Percentiles rank a stretch among this genome's conserved stretches.
These are phyloP conservation scores for Neurospora sp. DNA, from an alignment of 2,329 filamentous ascomycete genomes.

Conservation along the genomic window DNA sequence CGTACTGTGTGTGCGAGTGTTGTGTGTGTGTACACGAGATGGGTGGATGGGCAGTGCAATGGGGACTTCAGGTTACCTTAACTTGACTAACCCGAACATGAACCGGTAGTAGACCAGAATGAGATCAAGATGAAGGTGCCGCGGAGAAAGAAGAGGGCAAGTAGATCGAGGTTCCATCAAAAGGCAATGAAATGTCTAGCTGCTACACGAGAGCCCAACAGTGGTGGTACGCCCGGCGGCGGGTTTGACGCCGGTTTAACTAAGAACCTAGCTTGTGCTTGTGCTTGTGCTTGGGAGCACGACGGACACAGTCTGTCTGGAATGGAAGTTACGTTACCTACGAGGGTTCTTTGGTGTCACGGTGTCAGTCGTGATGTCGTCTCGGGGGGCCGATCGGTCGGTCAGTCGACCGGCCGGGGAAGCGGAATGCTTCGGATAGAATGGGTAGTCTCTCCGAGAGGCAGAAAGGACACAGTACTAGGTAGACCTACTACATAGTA, in stretches of 20 bases:
- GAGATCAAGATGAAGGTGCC: neutral
- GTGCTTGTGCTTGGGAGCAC: neutral
- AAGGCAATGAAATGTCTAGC: neutral
- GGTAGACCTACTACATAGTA: neutral
- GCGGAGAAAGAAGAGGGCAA: neutral
- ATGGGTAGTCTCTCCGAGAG: neutral
- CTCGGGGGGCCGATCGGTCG: neutral
- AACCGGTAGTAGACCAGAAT: neutral
- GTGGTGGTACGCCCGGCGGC: neutral
- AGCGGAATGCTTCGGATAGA: neutral
- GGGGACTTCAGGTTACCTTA: neutral
- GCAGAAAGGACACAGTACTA: neutral
- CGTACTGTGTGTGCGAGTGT: neutral
- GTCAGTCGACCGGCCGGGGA: neutral
- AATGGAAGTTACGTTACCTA: neutral
- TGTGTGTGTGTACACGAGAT: neutral
- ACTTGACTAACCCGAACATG: neutral
- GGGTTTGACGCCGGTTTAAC: neutral
- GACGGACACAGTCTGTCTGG: neutral
- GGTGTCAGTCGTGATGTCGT: neutral
- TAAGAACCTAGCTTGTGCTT: neutral
- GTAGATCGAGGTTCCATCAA: neutral
- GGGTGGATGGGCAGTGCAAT: neutral
- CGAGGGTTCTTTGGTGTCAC: neutral
- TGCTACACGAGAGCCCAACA: neutral